Evolutionary conservation across 306 rosid genomes (phyloP).

Genomic region (Corylus avellana): DNA sequence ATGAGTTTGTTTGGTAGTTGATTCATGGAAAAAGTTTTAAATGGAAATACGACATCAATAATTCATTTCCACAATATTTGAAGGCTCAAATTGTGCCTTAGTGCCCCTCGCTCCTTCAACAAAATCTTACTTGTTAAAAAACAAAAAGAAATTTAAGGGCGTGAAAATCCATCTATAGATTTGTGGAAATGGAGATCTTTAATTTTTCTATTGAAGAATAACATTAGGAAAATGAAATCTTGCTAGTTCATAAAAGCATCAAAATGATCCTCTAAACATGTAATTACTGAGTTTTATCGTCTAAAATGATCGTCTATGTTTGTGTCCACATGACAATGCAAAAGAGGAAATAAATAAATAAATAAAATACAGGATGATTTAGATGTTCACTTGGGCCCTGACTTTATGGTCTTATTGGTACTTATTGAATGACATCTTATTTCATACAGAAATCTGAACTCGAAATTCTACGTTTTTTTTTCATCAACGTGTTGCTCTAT

Average conservation of each 20-base stretch:
- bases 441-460: too few species aligned
- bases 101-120: background rate
- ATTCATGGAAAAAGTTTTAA: background rate
- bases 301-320: too few species aligned
- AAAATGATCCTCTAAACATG: too few species aligned
- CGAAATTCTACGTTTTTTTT: too few species aligned
- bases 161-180: background rate
- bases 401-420: too few species aligned
- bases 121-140: background rate
- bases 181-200: background rate
- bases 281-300: too few species aligned
- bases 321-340: too few species aligned
- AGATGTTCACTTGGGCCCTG: too few species aligned
- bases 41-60: background rate
- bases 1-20: background rate
- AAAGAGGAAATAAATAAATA: too few species aligned
- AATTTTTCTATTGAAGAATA: background rate
- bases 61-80: background rate
- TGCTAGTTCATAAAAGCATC: background rate
- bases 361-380: too few species aligned
- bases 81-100: background rate
- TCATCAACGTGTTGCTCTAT: too few species aligned
- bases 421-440: too few species aligned
- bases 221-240: background rate
- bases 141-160: background rate